phyloP scores from a whole-genome alignment of 2,329 filamentous ascomycete species.

The Biscogniauxia mediterranea region DNA sequence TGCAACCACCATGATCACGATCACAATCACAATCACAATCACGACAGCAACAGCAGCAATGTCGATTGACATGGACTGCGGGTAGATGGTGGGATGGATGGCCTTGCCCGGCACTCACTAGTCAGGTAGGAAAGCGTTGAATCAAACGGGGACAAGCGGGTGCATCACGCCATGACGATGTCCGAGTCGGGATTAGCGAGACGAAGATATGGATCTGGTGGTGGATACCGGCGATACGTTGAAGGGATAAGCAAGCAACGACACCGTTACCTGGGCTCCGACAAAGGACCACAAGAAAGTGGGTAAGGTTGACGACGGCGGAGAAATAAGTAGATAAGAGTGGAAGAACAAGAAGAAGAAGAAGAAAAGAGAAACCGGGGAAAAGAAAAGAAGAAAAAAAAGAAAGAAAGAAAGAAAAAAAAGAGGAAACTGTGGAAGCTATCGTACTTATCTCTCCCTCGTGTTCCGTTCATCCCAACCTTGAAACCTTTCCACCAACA shows the following conservation, averaged over 20 bases:
- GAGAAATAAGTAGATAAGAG: background rate
- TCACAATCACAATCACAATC: too few relatives aligned
- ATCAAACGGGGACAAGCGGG: background rate
- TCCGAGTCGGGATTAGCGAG: slow-evolving; percentile 17
- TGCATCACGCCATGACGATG: background rate
- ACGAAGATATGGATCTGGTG: slow-evolving; percentile 13
- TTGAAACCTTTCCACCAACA: too few relatives aligned
- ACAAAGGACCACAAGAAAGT: slow-evolving; percentile 4
- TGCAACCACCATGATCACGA: background rate
- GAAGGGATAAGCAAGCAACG: background rate
- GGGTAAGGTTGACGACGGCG: background rate
- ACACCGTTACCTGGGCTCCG: slow-evolving; percentile 1
- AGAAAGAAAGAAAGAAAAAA: background rate
- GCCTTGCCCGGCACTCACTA: background rate
- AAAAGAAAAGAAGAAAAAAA: background rate
- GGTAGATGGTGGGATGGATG: background rate
- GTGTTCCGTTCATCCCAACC: too few relatives aligned
- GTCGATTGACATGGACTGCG: background rate
- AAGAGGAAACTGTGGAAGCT: background rate
- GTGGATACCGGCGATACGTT: background rate
- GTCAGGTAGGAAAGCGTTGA: background rate
- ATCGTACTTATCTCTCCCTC: background rate
- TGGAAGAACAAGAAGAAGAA: background rate
- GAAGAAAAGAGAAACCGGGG: background rate
- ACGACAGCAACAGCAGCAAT: too few relatives aligned